A percentile compares a stretch with the other conserved stretches of the same genome.
Evolutionary conservation across 805 yeast genomes (phyloP).

Genomic region (Barnettozyma pratensis): DNA sequence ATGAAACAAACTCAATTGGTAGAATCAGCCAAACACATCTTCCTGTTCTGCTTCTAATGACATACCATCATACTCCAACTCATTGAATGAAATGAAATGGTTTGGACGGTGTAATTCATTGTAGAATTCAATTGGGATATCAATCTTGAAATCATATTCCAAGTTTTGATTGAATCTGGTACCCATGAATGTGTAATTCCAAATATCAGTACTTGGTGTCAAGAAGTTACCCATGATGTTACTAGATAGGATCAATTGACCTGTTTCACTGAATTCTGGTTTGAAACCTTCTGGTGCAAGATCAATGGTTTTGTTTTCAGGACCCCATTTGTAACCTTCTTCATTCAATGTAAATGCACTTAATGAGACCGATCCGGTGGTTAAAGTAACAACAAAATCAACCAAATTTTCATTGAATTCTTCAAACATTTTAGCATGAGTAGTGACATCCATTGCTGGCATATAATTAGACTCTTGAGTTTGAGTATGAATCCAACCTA

Average conservation of each 20-base stretch:
- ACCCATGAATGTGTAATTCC: conserved; percentile 92
- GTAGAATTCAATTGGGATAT: conserved; percentile 77
- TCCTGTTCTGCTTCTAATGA: conserved; percentile 64
- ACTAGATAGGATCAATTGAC: conserved; percentile 72
- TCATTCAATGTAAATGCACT: conserved; percentile 56
- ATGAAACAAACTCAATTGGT: too few species aligned
- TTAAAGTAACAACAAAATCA: conserved; percentile 62
- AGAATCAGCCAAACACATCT: conserved; percentile 46
- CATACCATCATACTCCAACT: conserved; percentile 44
- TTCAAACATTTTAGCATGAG: conserved; percentile 39
- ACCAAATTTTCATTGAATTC: conserved; percentile 36
- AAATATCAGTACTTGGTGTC: conserved; percentile 77
- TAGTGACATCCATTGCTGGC: conserved; percentile 66
- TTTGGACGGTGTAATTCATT: conserved; percentile 83
- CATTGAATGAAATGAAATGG: conserved; percentile 75
- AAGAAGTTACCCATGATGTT: conserved; percentile 74
- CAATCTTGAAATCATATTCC: conserved; percentile 61
- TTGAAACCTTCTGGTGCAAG: conserved; percentile 64
- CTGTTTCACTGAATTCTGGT: conserved; percentile 49
- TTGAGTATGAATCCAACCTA: conserved; percentile 96
- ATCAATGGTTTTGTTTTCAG: conserved; percentile 46
- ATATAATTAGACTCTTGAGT: conserved; percentile 57
- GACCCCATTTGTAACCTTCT: conserved; percentile 80
- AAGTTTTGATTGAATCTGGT: conserved; percentile 70
- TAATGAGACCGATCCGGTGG: conserved; percentile 81